Base-by-base conservation (phyloP, 305 asterid genomes). In the Fraxinus ornus region DNA sequence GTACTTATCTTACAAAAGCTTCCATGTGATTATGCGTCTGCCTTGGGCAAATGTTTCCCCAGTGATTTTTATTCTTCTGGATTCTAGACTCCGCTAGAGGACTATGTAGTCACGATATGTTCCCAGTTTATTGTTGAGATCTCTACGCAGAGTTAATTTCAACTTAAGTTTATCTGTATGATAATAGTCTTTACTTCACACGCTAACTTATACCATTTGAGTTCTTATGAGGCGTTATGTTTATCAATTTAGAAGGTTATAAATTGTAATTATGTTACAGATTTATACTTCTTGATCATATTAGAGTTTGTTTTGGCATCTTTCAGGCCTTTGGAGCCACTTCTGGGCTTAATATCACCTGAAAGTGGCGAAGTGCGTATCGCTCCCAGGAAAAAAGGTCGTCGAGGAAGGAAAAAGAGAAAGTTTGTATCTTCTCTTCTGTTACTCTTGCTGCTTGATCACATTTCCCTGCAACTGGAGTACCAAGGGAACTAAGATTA, bases 311-410 rank as follows among this genome's bases (percentile, higher is more conserved):
- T 37, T 76, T 78, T 75, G 78, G 7, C n/a, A 73, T 83, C 81
- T 81, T 75, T 81, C 90, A 94, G 98, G 92, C 89, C 91, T 75
- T 82, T 85, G 78, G 91, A 91, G 88, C 91, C 91, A 66, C 87
- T 87, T 81, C 77, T 86, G 79, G 90, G 89, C 83, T 83, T 90
- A 82, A 78, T 87, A 52, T 76, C 86, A 81, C 79, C 87, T 57
- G 92, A 84, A 81, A 87, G 84, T 82, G 90, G 82, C 72, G 80
- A 81, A 79, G 77, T 77, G 52, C 81, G 75, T 49, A 41, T 79
- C 32, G 49, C 86, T 77, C 71, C 78, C 9, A 75, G 24, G 32
- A 60, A 32, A 72, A 81, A 80, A 36, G 57, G 76, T 6, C 76
- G 82, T 44, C 84, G 87, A 70, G 89, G 84, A 52, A 85, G 86